A percentile compares a stretch with the other conserved stretches of the same genome.
These are phyloP conservation scores for Vitis hybrid DNA, from an alignment of 177 flowering plant genomes.

Conservation along the genomic window DNA sequence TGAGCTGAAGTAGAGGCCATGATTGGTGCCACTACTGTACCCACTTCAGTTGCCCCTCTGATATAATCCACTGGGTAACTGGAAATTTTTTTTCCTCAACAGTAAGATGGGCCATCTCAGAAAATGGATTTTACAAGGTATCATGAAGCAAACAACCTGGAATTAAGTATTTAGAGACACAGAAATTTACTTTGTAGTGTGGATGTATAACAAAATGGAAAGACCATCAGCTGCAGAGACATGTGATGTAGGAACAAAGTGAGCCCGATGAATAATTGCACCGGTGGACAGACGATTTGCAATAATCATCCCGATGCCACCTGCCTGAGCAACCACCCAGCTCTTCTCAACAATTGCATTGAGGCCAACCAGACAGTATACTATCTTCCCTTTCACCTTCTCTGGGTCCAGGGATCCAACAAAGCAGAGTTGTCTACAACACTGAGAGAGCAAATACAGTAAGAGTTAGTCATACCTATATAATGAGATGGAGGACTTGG, in stretches of 20 bases:
- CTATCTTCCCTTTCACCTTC: conserved; percentile 42
- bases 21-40: background rate
- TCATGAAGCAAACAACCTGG: too few relatives aligned
- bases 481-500: too few relatives aligned
- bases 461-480: too few relatives aligned
- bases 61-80: too few relatives aligned
- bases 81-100: too few relatives aligned
- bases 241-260: conserved; percentile 31
- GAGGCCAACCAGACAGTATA: conserved; percentile 30
- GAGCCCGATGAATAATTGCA: conserved; percentile 26
- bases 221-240: conserved; percentile 1
- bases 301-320: conserved; percentile 44
- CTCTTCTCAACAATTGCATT: conserved; percentile 25
- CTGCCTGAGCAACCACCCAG: conserved; percentile 21
- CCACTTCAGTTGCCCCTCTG: too few relatives aligned
- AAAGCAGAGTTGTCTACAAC: conserved; percentile 18
- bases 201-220: too few relatives aligned
- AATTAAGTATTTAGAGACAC: too few relatives aligned
- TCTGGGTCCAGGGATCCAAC: conserved; percentile 23
- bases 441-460: too few relatives aligned
- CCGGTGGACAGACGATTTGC: background rate
- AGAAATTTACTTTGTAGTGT: too few relatives aligned
- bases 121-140: too few relatives aligned
- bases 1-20: conserved; percentile 7
- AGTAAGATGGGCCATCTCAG: too few relatives aligned